These are phyloP conservation scores for Elsinoe necatrix DNA, from an alignment of 2,329 filamentous ascomycete species.

Conservation along the genomic window DNA sequence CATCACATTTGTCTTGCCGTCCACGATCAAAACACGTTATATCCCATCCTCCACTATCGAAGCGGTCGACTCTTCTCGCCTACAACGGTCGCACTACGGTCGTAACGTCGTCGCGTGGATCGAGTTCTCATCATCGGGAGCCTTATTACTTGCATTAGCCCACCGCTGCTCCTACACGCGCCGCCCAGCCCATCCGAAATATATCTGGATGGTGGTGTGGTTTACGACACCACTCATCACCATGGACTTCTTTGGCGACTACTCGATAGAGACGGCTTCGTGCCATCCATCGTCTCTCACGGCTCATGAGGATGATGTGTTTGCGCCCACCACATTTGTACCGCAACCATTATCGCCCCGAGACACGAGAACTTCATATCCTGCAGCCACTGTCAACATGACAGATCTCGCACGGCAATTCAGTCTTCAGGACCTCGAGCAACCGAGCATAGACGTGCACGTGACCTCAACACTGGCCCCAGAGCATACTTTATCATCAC, in stretches of 20 bases:
- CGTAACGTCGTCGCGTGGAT: conserved; percentile 13
- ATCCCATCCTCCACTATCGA: conserved; percentile 13
- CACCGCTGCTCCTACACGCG: not conserved
- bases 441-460: conserved; percentile 18
- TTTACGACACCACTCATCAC: not conserved
- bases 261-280: conserved; percentile 32
- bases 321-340: conserved; percentile 23
- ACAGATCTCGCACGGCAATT: conserved; percentile 30
- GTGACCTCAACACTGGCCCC: conserved; percentile 19
- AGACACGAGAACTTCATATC: conserved; percentile 17
- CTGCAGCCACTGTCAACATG: conserved; percentile 26
- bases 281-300: conserved; percentile 24
- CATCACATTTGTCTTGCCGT: not conserved
- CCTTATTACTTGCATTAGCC: conserved; percentile 13
- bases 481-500: conserved; percentile 23
- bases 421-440: conserved; percentile 28
- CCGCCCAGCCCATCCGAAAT: not conserved
- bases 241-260: conserved; percentile 31
- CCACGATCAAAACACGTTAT: conserved; percentile 13
- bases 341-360: conserved; percentile 25
- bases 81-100: conserved; percentile 12
- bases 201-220: not conserved
- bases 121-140: conserved; percentile 7
- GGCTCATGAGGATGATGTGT: conserved; percentile 24
- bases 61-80: conserved; percentile 11